Evolutionary conservation across 495 filamentous ascomycete species (phyloP).

Genomic region (Penicillium nucicola): DNA sequence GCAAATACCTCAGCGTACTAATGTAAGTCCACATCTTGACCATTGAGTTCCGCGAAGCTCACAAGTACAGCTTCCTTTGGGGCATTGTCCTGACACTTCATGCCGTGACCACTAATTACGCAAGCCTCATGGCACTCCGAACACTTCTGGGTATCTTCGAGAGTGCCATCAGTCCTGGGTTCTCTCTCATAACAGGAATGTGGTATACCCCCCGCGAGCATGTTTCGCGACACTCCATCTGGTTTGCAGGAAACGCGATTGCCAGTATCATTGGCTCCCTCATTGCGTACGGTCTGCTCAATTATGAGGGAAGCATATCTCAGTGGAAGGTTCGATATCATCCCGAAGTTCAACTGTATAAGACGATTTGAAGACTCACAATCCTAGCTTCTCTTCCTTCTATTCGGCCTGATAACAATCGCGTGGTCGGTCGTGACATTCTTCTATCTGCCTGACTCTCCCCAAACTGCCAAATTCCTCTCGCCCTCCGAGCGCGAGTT

Average conservation of each 20-base stretch:
- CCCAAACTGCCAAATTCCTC: slow-evolving; percentile 39
- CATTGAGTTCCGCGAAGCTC: background rate
- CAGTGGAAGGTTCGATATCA: slow-evolving; percentile 39
- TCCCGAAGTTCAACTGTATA: too few relatives aligned
- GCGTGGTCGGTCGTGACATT: slow-evolving; percentile 34
- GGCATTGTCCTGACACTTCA: slow-evolving; percentile 46
- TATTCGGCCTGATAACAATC: slow-evolving; percentile 34
- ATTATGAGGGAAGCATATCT: slow-evolving; percentile 34
- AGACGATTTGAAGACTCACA: too few relatives aligned
- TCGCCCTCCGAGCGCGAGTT: slow-evolving; percentile 38
- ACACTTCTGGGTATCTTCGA: slow-evolving; percentile 49
- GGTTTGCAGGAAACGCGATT: slow-evolving; percentile 48
- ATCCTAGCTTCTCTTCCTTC: slow-evolving; percentile 32
- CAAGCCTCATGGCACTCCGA: slow-evolving; percentile 42
- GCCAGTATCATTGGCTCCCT: slow-evolving; percentile 47
- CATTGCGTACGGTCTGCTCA: slow-evolving; percentile 46
- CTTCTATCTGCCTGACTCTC: slow-evolving; percentile 47
- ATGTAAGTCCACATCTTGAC: slow-evolving; percentile 2
- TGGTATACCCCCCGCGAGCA: slow-evolving; percentile 48
- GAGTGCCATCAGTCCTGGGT: slow-evolving; percentile 28
- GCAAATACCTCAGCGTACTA: slow-evolving; percentile 10
- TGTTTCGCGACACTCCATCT: slow-evolving; percentile 46
- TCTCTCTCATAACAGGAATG: slow-evolving; percentile 27
- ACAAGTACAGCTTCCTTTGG: slow-evolving; percentile 23
- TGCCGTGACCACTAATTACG: slow-evolving; percentile 43